phyloP scores from a whole-genome alignment of 2,329 filamentous ascomycete genomes.

The Zasmidium citrigriseum region DNA sequence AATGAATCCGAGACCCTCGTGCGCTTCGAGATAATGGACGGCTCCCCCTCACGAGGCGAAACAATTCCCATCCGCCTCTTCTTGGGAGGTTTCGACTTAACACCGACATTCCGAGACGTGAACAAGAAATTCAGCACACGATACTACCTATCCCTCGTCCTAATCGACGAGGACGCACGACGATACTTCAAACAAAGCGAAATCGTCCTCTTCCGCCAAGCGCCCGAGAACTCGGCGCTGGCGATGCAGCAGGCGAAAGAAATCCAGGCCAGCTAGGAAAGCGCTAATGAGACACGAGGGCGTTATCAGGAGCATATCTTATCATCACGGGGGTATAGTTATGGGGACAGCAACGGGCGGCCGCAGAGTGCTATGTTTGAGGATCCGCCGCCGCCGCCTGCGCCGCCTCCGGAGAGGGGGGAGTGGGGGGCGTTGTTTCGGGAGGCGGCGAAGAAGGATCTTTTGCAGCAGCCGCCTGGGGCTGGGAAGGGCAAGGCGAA shows the following conservation, averaged over 20 bases:
- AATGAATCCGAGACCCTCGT: conserved; percentile 99
- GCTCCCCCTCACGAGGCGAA: conserved; percentile 89
- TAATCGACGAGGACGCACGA: conserved; percentile 70
- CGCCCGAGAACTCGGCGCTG: conserved; percentile 51
- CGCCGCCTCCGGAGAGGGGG: conserved; percentile 8
- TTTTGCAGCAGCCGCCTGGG: conserved; percentile 8
- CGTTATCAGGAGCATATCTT: conserved; percentile 8
- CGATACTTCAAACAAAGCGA: conserved; percentile 99
- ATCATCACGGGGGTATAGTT: background rate
- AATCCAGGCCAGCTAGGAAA: conserved; percentile 38
- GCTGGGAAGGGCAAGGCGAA: conserved; percentile 2
- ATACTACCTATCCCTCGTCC: conserved; percentile 92
- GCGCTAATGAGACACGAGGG: conserved; percentile 33
- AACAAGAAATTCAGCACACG: conserved; percentile 99
- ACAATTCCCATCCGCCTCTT: conserved; percentile 97
- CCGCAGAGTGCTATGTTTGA: background rate
- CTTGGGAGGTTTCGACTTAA: conserved; percentile 95
- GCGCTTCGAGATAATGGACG: conserved; percentile 99
- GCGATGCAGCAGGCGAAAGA: conserved; percentile 51
- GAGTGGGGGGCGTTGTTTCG: conserved; percentile 17
- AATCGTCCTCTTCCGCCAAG: conserved; percentile 91
- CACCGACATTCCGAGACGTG: conserved; percentile 96
- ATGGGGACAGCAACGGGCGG: background rate
- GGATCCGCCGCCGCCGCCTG: background rate
- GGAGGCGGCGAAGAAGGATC: conserved; percentile 17